Base-by-base conservation (phyloP, 2,329 filamentous ascomycete genomes). In the Trichoderma sp. region DNA sequence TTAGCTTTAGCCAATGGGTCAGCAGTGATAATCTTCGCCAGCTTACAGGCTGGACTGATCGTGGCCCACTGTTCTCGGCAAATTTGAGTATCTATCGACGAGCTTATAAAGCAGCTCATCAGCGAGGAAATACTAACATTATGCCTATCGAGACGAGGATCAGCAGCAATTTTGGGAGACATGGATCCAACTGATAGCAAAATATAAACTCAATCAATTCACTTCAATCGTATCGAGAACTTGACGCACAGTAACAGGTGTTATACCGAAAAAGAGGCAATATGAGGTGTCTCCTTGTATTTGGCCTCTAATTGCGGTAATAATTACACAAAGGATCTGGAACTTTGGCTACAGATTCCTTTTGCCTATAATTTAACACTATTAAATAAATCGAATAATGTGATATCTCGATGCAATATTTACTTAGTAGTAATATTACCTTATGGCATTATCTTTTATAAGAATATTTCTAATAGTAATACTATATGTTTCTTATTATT, bases 1-100 rank as follows among this genome's bases (percentile, higher is more conserved):
- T 81, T 17, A 76, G 75, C 13, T 81, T 78, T 34, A 77, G 76
- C 19, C 81, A 83, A 70, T 83, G 81, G 80, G 78, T 81, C 0
- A 74, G 77, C 17, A 82, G 80, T n/a, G 73, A 77, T 0, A 82
- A 81, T 71, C 75, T 83, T 10, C 71, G 81, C 15, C 68, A 57
- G 15, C 32, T 81, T 42, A 82, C 79, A 6, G 80, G 80, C 0
- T 83, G 81, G 81, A 72, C 63, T 1, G 81, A 82, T 19, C 74
- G 68, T 29, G 72, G 79, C 39, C 68, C 72, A 25, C 69, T 81
- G 19, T 81, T 83, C 53, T 75, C 77, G 1, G 76, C 82, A 63
- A 75, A 75, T 0, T 19, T 80, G 10, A 71, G 74, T 5, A 74
- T 75, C 2, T 79, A 82, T 68, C 76, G 80, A 13, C 42, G 75